Base-by-base conservation (phyloP, 345 rosid genomes). In the Aquilaria sinensis region DNA sequence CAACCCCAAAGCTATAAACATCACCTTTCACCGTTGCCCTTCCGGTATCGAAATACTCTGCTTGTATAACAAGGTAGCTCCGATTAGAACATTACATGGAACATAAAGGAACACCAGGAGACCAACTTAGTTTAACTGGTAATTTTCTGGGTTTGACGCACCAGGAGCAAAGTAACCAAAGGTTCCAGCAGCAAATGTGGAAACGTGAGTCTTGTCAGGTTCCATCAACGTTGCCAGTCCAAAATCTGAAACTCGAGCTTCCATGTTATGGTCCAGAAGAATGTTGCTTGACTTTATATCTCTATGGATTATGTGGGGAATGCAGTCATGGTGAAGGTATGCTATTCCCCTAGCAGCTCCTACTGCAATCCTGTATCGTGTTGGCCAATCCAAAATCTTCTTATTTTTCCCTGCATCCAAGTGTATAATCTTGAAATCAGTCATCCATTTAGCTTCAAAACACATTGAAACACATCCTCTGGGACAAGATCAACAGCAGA, bases 151-250 rank as follows among this genome's bases (percentile, higher is more conserved):
- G 43, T 49, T 31, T 12, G 6, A 9, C 31, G 51, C 77, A 86
- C 95, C 90, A 46, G 96, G 95, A 75, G 98, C 83, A 33, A 90
- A 75, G 84, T 88, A 90, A 62, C 97, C 92, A 56, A 88, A 90
- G 55, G 96, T 90, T 62, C 97, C 97, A 6, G 89, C 96, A 9
- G 85, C 78, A 31, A 85, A 60, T 0, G 97, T 90, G 1, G 99
- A 90, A 61, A 88, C 91, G 68, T 85, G 96, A 67, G 97, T 90
- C 73, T 82, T 81, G 65, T 88, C 84, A 47, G 89, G 88, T 60
- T 78, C 84, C 87, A 90, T 93, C 75, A 88, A 74, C 30, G 95
- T 83, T 15, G 92, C 96, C 16, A 88, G 77, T 62, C 97, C 92
- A 9, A 94, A 90, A 82, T 90, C 97, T 0, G 92, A 85, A 32